Conservation (phyloP, 768 basidiomycete species). For the Nidularia pulvinata region DNA sequence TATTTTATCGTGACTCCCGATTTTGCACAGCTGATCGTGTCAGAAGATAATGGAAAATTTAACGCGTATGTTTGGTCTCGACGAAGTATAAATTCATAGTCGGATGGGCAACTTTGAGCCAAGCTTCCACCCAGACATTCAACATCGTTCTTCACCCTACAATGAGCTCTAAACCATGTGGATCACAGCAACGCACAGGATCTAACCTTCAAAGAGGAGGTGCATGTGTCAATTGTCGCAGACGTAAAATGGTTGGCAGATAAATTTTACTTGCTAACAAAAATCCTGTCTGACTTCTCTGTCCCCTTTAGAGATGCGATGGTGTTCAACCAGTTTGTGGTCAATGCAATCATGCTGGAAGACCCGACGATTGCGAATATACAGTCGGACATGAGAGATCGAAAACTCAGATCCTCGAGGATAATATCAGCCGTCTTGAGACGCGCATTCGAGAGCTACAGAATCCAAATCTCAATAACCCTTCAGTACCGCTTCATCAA, state of each 20-base stretch:
- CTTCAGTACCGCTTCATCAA: slow-evolving; percentile 27
- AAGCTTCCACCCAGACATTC: no score
- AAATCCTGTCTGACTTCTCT: background rate
- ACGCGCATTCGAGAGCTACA: slow-evolving; percentile 46
- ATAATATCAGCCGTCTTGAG: slow-evolving; percentile 45
- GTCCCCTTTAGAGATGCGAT: slow-evolving; percentile 46
- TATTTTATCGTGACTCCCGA: no score
- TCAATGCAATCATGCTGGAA: slow-evolving; percentile 44
- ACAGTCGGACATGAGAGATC: slow-evolving; percentile 43
- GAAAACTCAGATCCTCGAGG: slow-evolving; percentile 47
- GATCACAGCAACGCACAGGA: background rate
- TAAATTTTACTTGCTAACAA: background rate
- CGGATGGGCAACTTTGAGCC: no score
- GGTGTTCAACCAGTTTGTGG: slow-evolving; percentile 51
- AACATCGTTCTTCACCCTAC: background rate
- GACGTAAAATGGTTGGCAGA: slow-evolving; percentile 20
- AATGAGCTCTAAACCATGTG: background rate
- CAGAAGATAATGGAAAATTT: no score
- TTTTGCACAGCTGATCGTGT: no score
- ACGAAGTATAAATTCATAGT: no score
- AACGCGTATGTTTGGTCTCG: no score
- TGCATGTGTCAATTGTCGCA: slow-evolving; percentile 25
- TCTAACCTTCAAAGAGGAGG: slow-evolving; percentile 20
- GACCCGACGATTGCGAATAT: slow-evolving; percentile 63
- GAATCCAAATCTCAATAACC: slow-evolving; percentile 22